Percentiles rank a stretch among this genome's conserved stretches.
These are phyloP conservation scores for Xerocomus spinulosus DNA, from an alignment of 768 basidiomycete species.

Conservation along the genomic window DNA sequence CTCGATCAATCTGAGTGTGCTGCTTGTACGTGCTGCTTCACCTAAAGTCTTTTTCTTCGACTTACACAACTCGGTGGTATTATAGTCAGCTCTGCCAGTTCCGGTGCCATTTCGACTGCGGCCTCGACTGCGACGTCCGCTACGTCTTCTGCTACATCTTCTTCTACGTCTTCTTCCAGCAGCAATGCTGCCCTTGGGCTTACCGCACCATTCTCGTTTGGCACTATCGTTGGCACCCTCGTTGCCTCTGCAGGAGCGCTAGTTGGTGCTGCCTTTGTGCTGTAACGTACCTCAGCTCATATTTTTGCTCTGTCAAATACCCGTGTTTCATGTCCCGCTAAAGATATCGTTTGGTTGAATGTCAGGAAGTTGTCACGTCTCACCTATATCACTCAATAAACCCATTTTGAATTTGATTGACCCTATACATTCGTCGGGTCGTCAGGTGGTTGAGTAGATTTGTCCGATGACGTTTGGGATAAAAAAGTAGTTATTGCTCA, in stretches of 20 bases:
- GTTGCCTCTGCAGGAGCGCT: conserved; percentile 25
- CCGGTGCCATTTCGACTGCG: not conserved
- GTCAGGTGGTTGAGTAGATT: not conserved
- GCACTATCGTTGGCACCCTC: conserved; percentile 16
- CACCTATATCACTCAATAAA: not conserved
- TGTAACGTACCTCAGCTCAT: conserved; percentile 15
- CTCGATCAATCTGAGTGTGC: conserved; percentile 35
- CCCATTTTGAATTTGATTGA: not conserved
- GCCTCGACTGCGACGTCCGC: not conserved
- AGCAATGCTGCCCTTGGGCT: conserved; percentile 15
- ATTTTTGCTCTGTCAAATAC: too few relatives aligned
- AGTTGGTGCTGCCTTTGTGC: conserved; percentile 22
- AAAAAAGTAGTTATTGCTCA: not conserved
- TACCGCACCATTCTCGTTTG: conserved; percentile 14
- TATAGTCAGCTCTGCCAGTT: too few relatives aligned
- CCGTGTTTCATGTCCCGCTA: not conserved
- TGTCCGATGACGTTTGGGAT: not conserved
- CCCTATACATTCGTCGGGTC: not conserved
- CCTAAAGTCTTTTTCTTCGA: not conserved
- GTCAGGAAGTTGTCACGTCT: not conserved
- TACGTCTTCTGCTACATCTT: not conserved
- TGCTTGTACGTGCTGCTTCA: conserved; percentile 2
- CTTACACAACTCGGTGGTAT: not conserved
- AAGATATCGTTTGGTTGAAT: not conserved
- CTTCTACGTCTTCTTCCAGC: conserved; percentile 3